Base-by-base conservation (phyloP, 2,329 filamentous ascomycete species). In the Camptophora hylomeconis region DNA sequence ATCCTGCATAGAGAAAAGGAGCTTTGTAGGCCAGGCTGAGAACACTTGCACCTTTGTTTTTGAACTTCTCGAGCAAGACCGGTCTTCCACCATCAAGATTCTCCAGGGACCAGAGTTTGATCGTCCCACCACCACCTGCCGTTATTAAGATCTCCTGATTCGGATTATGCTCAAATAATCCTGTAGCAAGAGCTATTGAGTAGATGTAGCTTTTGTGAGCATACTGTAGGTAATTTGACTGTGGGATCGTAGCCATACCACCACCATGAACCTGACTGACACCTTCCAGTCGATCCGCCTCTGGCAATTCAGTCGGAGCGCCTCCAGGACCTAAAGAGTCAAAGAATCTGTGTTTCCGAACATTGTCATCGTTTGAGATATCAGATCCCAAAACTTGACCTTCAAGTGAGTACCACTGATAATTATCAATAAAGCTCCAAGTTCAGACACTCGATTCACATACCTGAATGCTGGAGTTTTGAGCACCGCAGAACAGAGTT, bases 201-300 rank as follows among this genome's bases (percentile, higher is more conserved):
- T 94, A 94, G 0, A 98, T 75, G 50, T 94, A 95, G 24, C 92
- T 89, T 52, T 77, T 87, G 52, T 98, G 89, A 2, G 89, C 84
- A 56, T 92, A 98, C 45, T 89, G 80, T 33, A 68, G 71, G 33
- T 92, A 80, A 32, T 86, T 77, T 13, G 80, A 71, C 27, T 75
- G 72, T 46, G 82, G 78, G 35, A 94, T 84, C 49, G 92, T 83
- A 5, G 95, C 59, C 1, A 79, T 67, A 18, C 74, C 67, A 1
- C 74, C 74, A 23, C 72, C 72, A 21, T 60, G 57, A 2, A 61
- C 63, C 39, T 67, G 56, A 13, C 53, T 52, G 16, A 54, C 48
- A 14, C 56, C 50, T 50, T 67, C 50, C 13, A 33, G 28, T 34
- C 74, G 69, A 37, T 69, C 72, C 17, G 80, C 73, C 21, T 79